A percentile compares a stretch with the other conserved stretches of the same genome.
These are phyloP conservation scores for Coemansia sp. DNA, from an alignment of 192 early-diverging fungal species.

Conservation along the genomic window DNA sequence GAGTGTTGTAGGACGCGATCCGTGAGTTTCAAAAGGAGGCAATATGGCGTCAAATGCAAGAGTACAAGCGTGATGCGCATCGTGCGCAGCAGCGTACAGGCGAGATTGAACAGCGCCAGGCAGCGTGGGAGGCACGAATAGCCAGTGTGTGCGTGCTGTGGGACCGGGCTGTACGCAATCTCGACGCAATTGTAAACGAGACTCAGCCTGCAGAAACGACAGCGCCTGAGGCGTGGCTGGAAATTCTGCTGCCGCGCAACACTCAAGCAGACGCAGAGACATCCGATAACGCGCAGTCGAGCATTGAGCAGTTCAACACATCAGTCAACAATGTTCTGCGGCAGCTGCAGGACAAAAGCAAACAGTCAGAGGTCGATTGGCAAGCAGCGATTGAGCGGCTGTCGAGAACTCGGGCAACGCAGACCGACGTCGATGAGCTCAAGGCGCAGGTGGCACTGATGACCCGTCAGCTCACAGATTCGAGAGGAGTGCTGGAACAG, in stretches of 20 bases:
- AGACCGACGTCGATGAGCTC: slow-evolving; percentile 35
- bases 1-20: slow-evolving; percentile 36
- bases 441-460: slow-evolving; percentile 33
- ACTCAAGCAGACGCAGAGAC: background rate
- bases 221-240: slow-evolving; percentile 27
- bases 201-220: background rate
- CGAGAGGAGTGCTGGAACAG: slow-evolving; percentile 37
- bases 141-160: slow-evolving; percentile 48
- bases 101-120: slow-evolving; percentile 52
- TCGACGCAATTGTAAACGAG: slow-evolving; percentile 34
- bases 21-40: slow-evolving; percentile 65
- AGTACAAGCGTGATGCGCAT: slow-evolving; percentile 59
- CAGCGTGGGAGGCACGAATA: slow-evolving; percentile 43
- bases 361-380: slow-evolving; percentile 28
- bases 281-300: slow-evolving; percentile 8
- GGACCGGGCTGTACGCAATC: slow-evolving; percentile 48
- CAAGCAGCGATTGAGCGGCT: slow-evolving; percentile 29
- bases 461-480: slow-evolving; percentile 41
- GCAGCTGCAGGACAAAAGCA: slow-evolving; percentile 30
- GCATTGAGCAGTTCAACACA: slow-evolving; percentile 37
- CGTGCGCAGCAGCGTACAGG: slow-evolving; percentile 47
- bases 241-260: slow-evolving; percentile 23
- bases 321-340: slow-evolving; percentile 34
- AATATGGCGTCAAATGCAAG: slow-evolving; percentile 65
- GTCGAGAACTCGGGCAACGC: slow-evolving; percentile 22